A percentile compares a stretch with the other conserved stretches of the same genome.
Evolutionary conservation across 805 yeast genomes (phyloP).

Genomic region (Starmerella bombi): DNA sequence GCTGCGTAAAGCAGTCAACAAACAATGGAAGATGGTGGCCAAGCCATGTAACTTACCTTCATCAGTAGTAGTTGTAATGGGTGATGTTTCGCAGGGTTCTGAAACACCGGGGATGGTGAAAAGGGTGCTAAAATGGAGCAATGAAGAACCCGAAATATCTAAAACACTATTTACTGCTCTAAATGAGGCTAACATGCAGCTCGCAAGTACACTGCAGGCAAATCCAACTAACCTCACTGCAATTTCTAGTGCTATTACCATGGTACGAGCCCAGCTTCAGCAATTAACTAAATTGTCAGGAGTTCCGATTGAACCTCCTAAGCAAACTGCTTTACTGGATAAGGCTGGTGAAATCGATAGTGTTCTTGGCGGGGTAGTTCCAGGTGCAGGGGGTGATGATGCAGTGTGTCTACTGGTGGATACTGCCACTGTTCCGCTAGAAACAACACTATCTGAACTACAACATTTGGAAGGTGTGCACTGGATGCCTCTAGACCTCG

Average conservation of each 20-base stretch:
- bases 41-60: conserved; percentile 52
- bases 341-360: conserved; percentile 46
- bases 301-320: conserved; percentile 77
- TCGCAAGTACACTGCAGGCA: conserved; percentile 39
- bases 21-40: conserved; percentile 47
- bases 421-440: conserved; percentile 29
- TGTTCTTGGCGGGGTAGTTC: conserved; percentile 89
- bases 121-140: conserved; percentile 59
- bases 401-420: conserved; percentile 67
- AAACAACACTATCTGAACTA: conserved; percentile 10
- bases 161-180: conserved; percentile 40
- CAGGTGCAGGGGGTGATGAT: conserved; percentile 98
- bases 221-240: conserved; percentile 24
- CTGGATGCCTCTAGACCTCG: conserved; percentile 36
- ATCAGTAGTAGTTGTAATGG: conserved; percentile 65
- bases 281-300: conserved; percentile 49
- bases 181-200: conserved; percentile 42
- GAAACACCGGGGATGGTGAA: conserved; percentile 86
- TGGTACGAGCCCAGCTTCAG: conserved; percentile 47
- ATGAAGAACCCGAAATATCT: conserved; percentile 39
- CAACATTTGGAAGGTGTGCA: conserved; percentile 27
- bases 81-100: conserved; percentile 85
- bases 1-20: conserved; percentile 23
- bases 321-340: conserved; percentile 61
- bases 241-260: conserved; percentile 4